phyloP scores from a whole-genome alignment of 2,329 filamentous ascomycete species.

The Xylaria sp. region DNA sequence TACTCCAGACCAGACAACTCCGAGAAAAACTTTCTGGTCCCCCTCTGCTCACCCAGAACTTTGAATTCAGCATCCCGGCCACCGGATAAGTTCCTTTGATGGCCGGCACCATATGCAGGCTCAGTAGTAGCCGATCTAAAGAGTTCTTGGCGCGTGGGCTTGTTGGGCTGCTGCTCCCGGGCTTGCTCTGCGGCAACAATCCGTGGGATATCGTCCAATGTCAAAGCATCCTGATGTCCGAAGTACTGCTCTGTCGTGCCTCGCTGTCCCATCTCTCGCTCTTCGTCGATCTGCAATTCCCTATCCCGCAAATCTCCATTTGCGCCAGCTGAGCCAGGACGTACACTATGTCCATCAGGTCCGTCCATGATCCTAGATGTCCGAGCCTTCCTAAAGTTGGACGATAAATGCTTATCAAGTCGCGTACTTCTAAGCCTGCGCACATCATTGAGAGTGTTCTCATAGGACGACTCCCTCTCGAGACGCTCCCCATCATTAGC shows the following conservation, averaged over 20 bases:
- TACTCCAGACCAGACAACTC: conserved; percentile 95
- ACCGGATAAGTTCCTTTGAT: conserved; percentile 70
- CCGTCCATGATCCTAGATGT: conserved; percentile 94
- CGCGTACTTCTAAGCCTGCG: conserved; percentile 90
- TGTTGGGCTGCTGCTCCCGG: conserved; percentile 85
- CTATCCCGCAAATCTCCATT: conserved; percentile 64
- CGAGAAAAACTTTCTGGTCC: conserved; percentile 87
- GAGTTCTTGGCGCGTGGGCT: conserved; percentile 75
- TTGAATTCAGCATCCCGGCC: conserved; percentile 63
- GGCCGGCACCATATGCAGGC: conserved; percentile 73
- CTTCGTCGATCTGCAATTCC: conserved; percentile 80
- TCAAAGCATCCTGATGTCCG: conserved; percentile 89
- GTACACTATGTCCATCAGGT: conserved; percentile 73
- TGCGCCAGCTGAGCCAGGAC: conserved; percentile 77
- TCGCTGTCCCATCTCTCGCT: conserved; percentile 75
- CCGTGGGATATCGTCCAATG: conserved; percentile 93
- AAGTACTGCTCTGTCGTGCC: conserved; percentile 83
- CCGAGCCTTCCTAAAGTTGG: conserved; percentile 88
- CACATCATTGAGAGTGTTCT: conserved; percentile 96
- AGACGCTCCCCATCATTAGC: conserved; percentile 72
- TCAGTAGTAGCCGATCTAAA: conserved; percentile 67
- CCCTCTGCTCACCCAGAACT: conserved; percentile 59
- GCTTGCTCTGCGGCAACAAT: conserved; percentile 97
- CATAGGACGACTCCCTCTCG: conserved; percentile 80
- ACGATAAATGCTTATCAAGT: conserved; percentile 92